phyloP scores from a whole-genome alignment of 345 rosid species.

The Draba incana region DNA sequence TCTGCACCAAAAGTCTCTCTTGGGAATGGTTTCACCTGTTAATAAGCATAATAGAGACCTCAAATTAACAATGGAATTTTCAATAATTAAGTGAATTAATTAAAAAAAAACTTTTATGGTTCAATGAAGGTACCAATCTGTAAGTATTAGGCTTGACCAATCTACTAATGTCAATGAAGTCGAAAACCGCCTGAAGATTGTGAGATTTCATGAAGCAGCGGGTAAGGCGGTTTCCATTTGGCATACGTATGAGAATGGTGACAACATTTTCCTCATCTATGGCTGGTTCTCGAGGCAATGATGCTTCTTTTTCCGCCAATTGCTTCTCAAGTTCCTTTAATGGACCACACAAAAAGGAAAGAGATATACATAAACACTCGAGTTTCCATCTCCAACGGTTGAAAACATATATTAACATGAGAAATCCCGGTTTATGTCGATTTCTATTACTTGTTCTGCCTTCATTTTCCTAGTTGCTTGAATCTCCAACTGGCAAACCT shows the following conservation, averaged over 20 bases:
- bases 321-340: conserved; percentile 8
- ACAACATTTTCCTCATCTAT: conserved; percentile 1
- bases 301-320: background rate
- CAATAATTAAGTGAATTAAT: background rate
- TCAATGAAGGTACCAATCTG: conserved; percentile 54
- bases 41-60: background rate
- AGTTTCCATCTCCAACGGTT: background rate
- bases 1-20: background rate
- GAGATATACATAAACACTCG: background rate
- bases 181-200: background rate
- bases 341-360: background rate
- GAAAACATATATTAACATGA: background rate
- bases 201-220: background rate
- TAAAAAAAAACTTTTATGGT: background rate
- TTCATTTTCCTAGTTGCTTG: background rate
- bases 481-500: background rate
- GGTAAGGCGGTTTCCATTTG: background rate
- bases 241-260: background rate
- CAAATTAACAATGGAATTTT: background rate
- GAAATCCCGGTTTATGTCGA: background rate
- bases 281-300: background rate
- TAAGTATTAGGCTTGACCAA: conserved; percentile 71
- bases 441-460: background rate
- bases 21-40: conserved; percentile 15
- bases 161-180: conserved; percentile 53